These are phyloP conservation scores for Alternaria incomplexa DNA, from an alignment of 2,329 filamentous ascomycete species.

Conservation along the genomic window DNA sequence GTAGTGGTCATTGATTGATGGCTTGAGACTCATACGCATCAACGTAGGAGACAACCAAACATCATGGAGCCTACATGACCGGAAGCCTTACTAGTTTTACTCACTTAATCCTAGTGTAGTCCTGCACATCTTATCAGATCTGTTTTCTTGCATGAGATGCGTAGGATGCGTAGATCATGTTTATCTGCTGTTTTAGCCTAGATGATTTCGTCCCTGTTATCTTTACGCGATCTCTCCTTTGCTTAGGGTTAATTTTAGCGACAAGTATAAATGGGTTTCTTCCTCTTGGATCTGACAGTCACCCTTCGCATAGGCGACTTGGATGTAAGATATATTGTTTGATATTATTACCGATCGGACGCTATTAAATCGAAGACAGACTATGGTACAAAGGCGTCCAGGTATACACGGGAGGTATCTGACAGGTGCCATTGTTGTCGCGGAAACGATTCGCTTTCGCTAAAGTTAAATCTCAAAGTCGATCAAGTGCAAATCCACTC, in stretches of 20 bases:
- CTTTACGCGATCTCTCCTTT: not conserved
- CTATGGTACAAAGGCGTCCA: not conserved
- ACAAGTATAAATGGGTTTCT: not conserved
- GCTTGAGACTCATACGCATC: not conserved
- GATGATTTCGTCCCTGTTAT: not conserved
- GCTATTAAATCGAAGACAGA: not conserved
- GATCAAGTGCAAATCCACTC: not conserved
- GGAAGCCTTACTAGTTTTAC: not conserved
- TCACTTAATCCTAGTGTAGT: not conserved
- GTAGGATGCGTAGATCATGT: not conserved
- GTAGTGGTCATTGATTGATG: not conserved
- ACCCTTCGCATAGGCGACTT: not conserved
- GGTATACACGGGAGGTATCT: not conserved
- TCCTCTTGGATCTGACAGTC: accelerated
- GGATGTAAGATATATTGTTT: not conserved
- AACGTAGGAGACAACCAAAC: accelerated
- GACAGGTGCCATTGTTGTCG: not conserved
- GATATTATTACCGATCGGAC: not conserved
- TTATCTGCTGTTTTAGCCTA: not conserved
- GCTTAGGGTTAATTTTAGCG: not conserved
- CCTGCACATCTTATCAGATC: not conserved
- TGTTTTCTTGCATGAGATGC: not conserved
- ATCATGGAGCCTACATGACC: not conserved
- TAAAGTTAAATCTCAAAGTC: not conserved
- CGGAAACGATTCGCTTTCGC: not conserved